These are phyloP conservation scores for Colletotrichum caudatum DNA, from an alignment of 2,329 filamentous ascomycete genomes.

Conservation along the genomic window DNA sequence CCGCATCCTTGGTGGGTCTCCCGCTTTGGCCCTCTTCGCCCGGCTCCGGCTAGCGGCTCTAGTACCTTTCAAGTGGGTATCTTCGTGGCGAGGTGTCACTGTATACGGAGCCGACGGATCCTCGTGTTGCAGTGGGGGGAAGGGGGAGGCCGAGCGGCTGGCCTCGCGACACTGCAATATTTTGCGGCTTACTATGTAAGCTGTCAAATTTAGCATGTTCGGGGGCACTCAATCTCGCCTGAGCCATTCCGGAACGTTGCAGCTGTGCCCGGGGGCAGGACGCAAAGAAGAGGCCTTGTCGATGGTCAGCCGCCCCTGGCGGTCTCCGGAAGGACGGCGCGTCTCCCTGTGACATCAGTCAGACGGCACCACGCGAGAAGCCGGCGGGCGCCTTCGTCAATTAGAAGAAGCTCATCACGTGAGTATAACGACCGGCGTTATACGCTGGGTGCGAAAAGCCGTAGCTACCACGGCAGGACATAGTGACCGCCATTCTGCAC, in stretches of 20 bases:
- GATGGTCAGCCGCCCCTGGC: background rate
- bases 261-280: too few species aligned
- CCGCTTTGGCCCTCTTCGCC: background rate
- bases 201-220: background rate
- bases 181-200: background rate
- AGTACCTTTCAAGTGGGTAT: conserved; percentile 7
- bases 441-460: background rate
- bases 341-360: background rate
- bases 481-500: background rate
- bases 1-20: background rate
- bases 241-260: background rate
- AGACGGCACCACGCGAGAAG: background rate
- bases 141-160: background rate
- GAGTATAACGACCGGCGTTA: background rate
- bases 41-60: background rate
- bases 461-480: background rate
- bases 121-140: conserved; percentile 6
- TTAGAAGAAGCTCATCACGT: background rate
- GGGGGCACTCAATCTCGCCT: background rate
- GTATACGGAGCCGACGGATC: background rate
- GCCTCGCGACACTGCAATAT: background rate
- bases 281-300: background rate
- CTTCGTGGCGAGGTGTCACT: conserved; percentile 5
- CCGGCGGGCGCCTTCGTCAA: background rate
- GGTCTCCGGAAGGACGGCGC: background rate